A percentile compares a stretch with the other conserved stretches of the same genome.
Conservation (phyloP, 495 filamentous ascomycete genomes). For the Penicillium canariense region DNA sequence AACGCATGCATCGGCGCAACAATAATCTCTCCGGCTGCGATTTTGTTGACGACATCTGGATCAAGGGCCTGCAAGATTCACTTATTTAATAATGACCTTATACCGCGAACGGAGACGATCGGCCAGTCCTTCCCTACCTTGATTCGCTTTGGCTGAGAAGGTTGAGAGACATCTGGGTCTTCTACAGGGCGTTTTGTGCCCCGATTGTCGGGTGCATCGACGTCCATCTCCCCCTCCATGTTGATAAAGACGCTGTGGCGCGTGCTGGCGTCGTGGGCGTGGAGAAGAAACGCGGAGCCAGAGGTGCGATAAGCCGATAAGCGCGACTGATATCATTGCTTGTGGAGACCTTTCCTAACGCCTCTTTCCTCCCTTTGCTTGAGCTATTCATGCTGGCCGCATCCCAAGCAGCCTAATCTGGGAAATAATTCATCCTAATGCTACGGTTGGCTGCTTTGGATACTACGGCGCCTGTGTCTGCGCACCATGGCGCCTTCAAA, state of each 20-base stretch:
- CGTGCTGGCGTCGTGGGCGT: slow-evolving; percentile 17
- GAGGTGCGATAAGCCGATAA: slow-evolving; percentile 20
- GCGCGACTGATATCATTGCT: slow-evolving; percentile 9
- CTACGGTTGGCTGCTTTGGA: not conserved
- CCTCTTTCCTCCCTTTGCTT: not conserved
- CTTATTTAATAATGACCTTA: not conserved
- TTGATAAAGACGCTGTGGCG: slow-evolving; percentile 2
- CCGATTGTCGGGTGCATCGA: slow-evolving; percentile 41
- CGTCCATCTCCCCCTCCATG: slow-evolving; percentile 50
- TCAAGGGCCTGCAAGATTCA: slow-evolving; percentile 67
- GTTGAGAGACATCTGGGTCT: slow-evolving; percentile 31
- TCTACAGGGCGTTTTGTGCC: slow-evolving; percentile 66
- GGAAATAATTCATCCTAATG: slow-evolving; percentile 10
- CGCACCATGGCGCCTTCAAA: slow-evolving; percentile 41
- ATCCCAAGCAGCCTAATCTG: not conserved
- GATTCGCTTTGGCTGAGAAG: slow-evolving; percentile 62
- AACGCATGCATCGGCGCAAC: slow-evolving; percentile 95
- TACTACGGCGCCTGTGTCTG: slow-evolving; percentile 19
- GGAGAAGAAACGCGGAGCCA: slow-evolving; percentile 16
- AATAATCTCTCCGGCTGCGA: slow-evolving; percentile 98
- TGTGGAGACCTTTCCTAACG: not conserved
- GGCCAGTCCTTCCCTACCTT: slow-evolving; percentile 39
- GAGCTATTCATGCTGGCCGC: not conserved
- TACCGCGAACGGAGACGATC: not conserved
- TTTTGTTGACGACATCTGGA: slow-evolving; percentile 97